Base-by-base conservation (phyloP, 1,139 yeast genomes). In the Yamadazyma conglobata region DNA sequence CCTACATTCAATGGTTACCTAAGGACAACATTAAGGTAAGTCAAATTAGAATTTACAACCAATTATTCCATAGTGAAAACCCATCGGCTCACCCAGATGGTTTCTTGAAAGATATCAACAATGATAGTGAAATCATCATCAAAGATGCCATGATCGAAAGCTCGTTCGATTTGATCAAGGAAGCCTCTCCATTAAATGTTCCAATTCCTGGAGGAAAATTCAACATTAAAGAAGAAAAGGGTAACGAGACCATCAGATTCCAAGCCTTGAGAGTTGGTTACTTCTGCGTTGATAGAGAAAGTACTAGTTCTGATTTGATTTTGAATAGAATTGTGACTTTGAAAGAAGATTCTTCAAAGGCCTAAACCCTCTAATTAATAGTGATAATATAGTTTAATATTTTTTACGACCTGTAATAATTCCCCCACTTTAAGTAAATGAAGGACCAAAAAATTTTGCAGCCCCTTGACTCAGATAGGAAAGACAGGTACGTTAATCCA, bases 191-290 rank as follows among this genome's bases (percentile, higher is more conserved):
- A 31, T 76, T 91, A 79, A 80, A 79, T 48, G 67, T 79, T 43
- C 77, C 77, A 24, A 64, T 74, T 34, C 75, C 79, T 10, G 73
- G 77, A 35, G 81, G 83, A 39, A 79, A 79, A 41, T 83, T 83
- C 53, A 76, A 79, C 51, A 83, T 83, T 43, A 68, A 67, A 45
- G 94, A 85, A 54, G 60, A 58, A 33, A 55, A 55, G 28, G 73
- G 72, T 16, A 80, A 84, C 20, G 94, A 91, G 56, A 77, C 94
- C n/a, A 85, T 86, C 21, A 77, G 98, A 56, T 93, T 93, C 86
- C 99, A 93, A 65, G 98, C 96, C 18, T 74, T 93, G 58, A 81
- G 99, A 63, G 91, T 87, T 31, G 99, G 98, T 15, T 91, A 91
- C 61, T 93, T 89, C 74, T 82, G 96, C 55, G 62, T 87, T 58